Base-by-base conservation (phyloP, 805 yeast species). In the Kazachstania africana region DNA sequence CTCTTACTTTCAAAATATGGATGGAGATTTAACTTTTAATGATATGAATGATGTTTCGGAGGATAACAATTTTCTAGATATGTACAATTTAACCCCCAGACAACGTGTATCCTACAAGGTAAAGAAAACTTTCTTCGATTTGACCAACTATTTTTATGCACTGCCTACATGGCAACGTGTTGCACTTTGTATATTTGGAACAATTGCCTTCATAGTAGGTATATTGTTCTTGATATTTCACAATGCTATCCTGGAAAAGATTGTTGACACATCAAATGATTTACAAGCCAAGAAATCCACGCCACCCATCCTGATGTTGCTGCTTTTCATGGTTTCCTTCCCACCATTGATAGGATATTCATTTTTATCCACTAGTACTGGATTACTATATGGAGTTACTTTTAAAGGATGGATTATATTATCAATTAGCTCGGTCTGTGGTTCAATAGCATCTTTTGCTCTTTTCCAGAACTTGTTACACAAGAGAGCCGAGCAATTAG, bases 291-390 rank as follows among this genome's bases (percentile, higher is more conserved):
- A 62, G 28, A 48, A 44, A 13, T 59, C 51, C 25, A 72, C 78
- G 0, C 56, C 59, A 9, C 36, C 65, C 4, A 40, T 73, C 0
- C 48, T 87, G 35, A 68, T 75, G 31, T 12, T 55, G 4, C 51
- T 77, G 28, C 55, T 85, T 3, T 69, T 78, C 41, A 17, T 66
- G 2, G 85, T 87, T 4, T 75, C 91, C 0, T 87, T 88, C 61
- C 97, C 98, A 2, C 98, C 97, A 1, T 40, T 88, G 43, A 55
- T 84, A 21, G 98, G 98, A 1, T 87, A 77, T 57, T 68, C 88
- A 4, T 65, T 77, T 14, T 53, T 81, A 13, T 67, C 78, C 13
- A 66, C 79, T 28, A 49, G 78, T 12, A 62, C 75, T 4, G 98
- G 97, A 2, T 73, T 84, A 70, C 68, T 78, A 6, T 91, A 77